These are phyloP conservation scores for Clavispora fructus DNA, from an alignment of 805 yeast species.

Conservation along the genomic window DNA sequence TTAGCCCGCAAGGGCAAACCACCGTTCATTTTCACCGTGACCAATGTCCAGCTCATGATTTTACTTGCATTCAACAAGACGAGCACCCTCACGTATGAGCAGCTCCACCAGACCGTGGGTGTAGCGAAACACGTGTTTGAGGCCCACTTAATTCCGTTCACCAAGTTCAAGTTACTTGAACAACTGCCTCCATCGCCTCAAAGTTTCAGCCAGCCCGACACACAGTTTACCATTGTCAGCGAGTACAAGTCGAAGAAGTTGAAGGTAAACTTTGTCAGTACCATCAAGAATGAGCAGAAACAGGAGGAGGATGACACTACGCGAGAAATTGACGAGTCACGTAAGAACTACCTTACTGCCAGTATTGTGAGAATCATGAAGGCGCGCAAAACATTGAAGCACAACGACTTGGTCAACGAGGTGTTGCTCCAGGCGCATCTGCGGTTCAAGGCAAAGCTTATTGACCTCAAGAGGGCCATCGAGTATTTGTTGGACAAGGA, in stretches of 20 bases:
- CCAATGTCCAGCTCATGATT: constrained; percentile 83
- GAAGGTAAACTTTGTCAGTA: constrained; percentile 71
- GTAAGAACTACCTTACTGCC: constrained; percentile 82
- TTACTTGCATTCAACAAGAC: constrained; percentile 74
- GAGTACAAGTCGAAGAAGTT: constrained; percentile 84
- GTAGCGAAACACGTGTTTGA: constrained; percentile 61
- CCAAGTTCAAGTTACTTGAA: constrained; percentile 68
- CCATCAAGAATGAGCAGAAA: constrained; percentile 54
- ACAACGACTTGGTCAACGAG: constrained; percentile 78
- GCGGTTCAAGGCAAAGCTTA: constrained; percentile 79
- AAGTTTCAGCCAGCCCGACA: constrained; percentile 37
- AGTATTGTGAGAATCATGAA: constrained; percentile 96
- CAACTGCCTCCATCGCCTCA: constrained; percentile 62
- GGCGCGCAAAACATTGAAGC: constrained; percentile 76
- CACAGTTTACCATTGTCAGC: constrained; percentile 62
- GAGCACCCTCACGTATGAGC: constrained; percentile 53
- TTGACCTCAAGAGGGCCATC: constrained; percentile 83
- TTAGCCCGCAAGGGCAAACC: constrained; percentile 76
- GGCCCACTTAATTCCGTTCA: constrained; percentile 73
- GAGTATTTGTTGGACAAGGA: constrained; percentile 82
- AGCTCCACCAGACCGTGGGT: constrained; percentile 64
- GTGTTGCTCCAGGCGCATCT: constrained; percentile 78
- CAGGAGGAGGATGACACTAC: constrained; percentile 71
- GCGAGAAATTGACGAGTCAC: constrained; percentile 79
- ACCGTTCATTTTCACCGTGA: constrained; percentile 74